Evolutionary conservation across 192 early-diverging fungal species (phyloP), one percentile per base, ranked within the genome.

Genomic region (Thoreauomyces humboldtii): DNA sequence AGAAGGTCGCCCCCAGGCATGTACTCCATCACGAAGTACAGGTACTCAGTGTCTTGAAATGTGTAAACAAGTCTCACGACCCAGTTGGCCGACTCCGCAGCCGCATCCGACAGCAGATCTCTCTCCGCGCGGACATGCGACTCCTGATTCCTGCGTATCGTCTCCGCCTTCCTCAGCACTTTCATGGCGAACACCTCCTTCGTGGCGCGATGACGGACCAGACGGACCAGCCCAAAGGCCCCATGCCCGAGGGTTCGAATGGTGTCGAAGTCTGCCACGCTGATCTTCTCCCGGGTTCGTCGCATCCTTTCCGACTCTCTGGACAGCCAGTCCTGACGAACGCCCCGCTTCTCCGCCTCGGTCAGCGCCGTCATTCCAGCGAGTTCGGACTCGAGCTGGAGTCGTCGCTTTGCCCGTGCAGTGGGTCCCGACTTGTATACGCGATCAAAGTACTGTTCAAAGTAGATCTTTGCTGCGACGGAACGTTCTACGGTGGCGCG

Each of bases 371-470:
- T 70, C 22, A 68, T 66, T 15, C 60, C 50, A 25, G 81, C 76
- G 11, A 86, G 70, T 33, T 81, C 73, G 19, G 68, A 61, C 51
- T 86, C 84, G 38, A 86, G 62, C 64, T 84, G 81, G 9, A 73
- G 41, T 2, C 78, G 68, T 6, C 84, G 73, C 38, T 71, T 70
- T 2, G 73, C 69, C 9, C 77, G 73, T 17, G 80, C 74, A 0
- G 75, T 77, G 15, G 77, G 51, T 5, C 62, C 74, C 22, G 77
- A 73, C 25, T 76, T 77, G 53, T 77, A 60, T 14, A 86, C 44
- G 1, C 80, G 75, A 58, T 77, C 75, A 61, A 84, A 86, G 61
- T 85, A 82, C 42, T 74, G 73, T 63, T 86, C 84, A 43, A 86
- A 75, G 63, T 81, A 86, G 41, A 84, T 73, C 59, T 86, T 87